phyloP scores from a whole-genome alignment of 805 yeast genomes.

The Blastobotrys peoriensis region DNA sequence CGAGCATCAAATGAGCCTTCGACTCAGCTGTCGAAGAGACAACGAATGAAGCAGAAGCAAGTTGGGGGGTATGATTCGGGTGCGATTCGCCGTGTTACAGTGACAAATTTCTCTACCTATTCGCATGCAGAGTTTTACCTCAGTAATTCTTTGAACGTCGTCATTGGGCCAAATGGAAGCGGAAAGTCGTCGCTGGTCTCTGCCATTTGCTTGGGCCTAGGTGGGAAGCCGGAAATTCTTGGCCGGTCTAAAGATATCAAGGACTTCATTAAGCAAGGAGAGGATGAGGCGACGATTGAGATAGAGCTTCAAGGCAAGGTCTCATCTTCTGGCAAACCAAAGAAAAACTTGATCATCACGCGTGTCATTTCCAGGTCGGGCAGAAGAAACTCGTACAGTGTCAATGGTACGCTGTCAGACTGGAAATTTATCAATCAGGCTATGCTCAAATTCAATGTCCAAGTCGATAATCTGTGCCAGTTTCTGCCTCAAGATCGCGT shows the following conservation, averaged over 20 bases:
- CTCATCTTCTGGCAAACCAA: slow-evolving; percentile 14
- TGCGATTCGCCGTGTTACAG: slow-evolving; percentile 43
- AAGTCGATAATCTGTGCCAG: slow-evolving; percentile 86
- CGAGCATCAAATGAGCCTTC: background rate
- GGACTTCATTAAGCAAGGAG: slow-evolving; percentile 70
- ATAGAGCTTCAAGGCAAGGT: slow-evolving; percentile 41
- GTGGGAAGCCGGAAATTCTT: slow-evolving; percentile 54
- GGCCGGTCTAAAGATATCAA: slow-evolving; percentile 59
- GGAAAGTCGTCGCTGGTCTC: slow-evolving; percentile 93
- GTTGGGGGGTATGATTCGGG: slow-evolving; percentile 40
- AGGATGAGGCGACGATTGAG: slow-evolving; percentile 40
- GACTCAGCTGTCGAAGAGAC: background rate
- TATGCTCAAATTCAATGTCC: slow-evolving; percentile 57
- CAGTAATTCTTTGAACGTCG: slow-evolving; percentile 81
- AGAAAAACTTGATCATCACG: slow-evolving; percentile 29
- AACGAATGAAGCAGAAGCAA: slow-evolving; percentile 1
- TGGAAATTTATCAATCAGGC: slow-evolving; percentile 36
- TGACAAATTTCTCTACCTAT: slow-evolving; percentile 62
- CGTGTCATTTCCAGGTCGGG: slow-evolving; percentile 29
- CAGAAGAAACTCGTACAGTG: slow-evolving; percentile 23
- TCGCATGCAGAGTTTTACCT: slow-evolving; percentile 58
- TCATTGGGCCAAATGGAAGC: slow-evolving; percentile 94
- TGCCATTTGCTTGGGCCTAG: slow-evolving; percentile 84
- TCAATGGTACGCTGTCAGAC: slow-evolving; percentile 32
- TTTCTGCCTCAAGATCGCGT: slow-evolving; percentile 94